A percentile compares a stretch with the other conserved stretches of the same genome.
phyloP scores from a whole-genome alignment of 371 early-diverging fungal genomes.

The Apophysomyces variabilis region DNA sequence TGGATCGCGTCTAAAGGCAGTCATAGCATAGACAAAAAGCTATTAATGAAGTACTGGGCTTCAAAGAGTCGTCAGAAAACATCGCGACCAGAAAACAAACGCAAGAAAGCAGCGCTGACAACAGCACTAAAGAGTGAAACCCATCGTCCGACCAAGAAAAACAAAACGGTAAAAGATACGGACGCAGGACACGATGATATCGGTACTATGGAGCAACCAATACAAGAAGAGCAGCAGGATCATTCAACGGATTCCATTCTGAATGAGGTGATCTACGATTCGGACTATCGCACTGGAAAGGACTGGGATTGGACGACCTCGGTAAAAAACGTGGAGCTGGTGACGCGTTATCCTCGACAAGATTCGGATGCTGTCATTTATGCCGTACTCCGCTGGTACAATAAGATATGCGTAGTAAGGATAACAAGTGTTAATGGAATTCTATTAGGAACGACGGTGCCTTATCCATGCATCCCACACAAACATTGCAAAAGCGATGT shows the following conservation, averaged over 20 bases:
- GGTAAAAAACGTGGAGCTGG: constrained; percentile 12
- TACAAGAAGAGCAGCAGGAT: neutral
- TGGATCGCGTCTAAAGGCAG: neutral
- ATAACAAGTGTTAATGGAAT: neutral
- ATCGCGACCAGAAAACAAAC: neutral
- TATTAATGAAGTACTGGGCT: constrained; percentile 2
- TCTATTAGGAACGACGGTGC: constrained; percentile 13
- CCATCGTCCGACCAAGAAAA: neutral
- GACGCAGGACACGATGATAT: neutral
- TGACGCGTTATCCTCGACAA: constrained; percentile 4
- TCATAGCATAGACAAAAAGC: neutral
- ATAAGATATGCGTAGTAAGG: neutral
- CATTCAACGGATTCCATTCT: neutral
- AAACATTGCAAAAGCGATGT: constrained; percentile 17
- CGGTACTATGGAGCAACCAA: neutral
- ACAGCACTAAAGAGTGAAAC: neutral
- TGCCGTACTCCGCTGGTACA: constrained; percentile 20
- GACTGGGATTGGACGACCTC: constrained; percentile 15
- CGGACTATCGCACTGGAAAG: constrained; percentile 10
- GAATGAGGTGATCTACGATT: constrained; percentile 14
- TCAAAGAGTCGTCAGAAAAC: neutral
- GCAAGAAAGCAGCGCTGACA: neutral
- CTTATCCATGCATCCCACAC: constrained; percentile 17
- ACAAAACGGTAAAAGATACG: neutral
- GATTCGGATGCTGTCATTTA: constrained; percentile 11